Percentiles rank a stretch among this genome's conserved stretches.
phyloP scores from a whole-genome alignment of 2,329 filamentous ascomycete species.

The Macrophomina phaseolina region DNA sequence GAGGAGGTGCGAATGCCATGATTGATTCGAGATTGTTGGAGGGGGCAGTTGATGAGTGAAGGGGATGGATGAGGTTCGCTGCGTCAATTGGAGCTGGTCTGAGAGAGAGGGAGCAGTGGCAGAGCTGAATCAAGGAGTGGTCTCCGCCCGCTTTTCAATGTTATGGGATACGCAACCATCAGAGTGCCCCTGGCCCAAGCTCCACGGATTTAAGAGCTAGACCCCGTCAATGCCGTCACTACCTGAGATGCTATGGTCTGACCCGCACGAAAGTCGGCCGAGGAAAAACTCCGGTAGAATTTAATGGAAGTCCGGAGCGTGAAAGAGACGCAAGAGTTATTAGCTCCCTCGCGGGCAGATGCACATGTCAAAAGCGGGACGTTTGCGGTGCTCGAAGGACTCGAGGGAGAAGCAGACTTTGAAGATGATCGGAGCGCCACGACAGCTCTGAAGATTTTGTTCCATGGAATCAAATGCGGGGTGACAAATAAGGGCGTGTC shows the following conservation, averaged over 20 bases:
- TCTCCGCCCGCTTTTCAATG: background rate
- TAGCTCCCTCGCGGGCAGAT: background rate
- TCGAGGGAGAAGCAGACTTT: too few species aligned
- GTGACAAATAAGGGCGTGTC: too few species aligned
- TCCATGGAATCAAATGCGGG: too few species aligned
- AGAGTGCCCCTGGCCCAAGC: background rate
- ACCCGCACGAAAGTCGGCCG: background rate
- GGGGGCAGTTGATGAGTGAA: background rate
- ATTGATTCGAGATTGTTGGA: background rate
- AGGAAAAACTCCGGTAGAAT: background rate
- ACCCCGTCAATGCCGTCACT: background rate
- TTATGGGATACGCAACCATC: background rate
- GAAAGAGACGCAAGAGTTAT: background rate
- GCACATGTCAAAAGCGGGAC: too few species aligned
- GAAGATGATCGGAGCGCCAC: too few species aligned
- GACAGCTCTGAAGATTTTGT: too few species aligned
- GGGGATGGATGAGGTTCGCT: background rate
- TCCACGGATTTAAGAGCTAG: background rate
- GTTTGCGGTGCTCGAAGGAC: too few species aligned
- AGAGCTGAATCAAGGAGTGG: background rate
- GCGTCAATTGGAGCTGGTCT: background rate
- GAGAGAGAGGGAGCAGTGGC: too few species aligned
- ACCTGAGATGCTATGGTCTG: background rate
- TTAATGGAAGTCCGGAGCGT: background rate
- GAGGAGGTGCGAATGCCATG: slow-evolving; percentile 35